phyloP scores from a whole-genome alignment of 1,139 yeast species.

The Scheffersomyces quercinus region DNA sequence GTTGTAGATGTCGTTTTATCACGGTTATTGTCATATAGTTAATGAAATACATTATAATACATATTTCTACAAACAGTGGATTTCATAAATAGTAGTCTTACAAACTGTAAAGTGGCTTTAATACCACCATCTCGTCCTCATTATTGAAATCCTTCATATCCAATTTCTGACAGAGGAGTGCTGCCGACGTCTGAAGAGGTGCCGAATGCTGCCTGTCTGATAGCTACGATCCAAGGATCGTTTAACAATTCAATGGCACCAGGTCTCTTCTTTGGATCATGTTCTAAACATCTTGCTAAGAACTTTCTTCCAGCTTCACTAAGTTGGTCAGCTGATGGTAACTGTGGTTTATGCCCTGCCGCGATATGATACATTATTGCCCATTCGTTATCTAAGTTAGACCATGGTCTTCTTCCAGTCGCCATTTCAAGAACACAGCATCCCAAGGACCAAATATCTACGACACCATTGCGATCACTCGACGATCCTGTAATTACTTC shows the following conservation, averaged over 20 bases:
- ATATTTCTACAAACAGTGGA: no score
- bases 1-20: no score
- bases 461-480: constrained; percentile 67
- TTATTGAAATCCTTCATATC: constrained; percentile 11
- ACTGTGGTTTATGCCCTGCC: constrained; percentile 87
- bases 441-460: constrained; percentile 84
- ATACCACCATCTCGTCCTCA: no score
- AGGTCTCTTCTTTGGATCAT: constrained; percentile 75
- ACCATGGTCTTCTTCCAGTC: constrained; percentile 84
- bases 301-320: constrained; percentile 73
- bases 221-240: constrained; percentile 88
- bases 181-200: constrained; percentile 31
- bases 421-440: constrained; percentile 84
- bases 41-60: no score
- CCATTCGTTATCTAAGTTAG: constrained; percentile 94
- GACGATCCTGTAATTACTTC: constrained; percentile 86
- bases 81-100: no score
- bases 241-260: constrained; percentile 81
- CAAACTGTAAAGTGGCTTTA: no score
- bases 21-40: no score
- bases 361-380: constrained; percentile 98
- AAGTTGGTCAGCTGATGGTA: constrained; percentile 79
- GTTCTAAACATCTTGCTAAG: constrained; percentile 74
- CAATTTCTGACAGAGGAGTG: constrained; percentile 42
- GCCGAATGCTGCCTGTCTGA: constrained; percentile 70